A percentile compares a stretch with the other conserved stretches of the same genome.
Conservation (phyloP, 2,329 filamentous ascomycete species). For the Nakataea oryzae region DNA sequence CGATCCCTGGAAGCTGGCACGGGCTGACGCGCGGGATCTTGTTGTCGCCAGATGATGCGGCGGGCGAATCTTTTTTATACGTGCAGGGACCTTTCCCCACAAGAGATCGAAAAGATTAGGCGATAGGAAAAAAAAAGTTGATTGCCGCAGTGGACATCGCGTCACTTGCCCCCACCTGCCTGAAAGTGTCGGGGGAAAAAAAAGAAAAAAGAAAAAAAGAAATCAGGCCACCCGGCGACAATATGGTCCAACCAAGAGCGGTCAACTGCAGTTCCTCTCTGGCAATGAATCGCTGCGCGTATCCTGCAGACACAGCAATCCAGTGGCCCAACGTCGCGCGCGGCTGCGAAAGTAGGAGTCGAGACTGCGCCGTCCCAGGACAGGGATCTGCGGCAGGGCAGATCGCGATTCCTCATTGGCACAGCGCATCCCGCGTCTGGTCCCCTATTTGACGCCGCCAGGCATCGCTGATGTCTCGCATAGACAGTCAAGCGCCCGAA, state of each 20-base stretch:
- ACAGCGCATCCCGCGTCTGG: background rate
- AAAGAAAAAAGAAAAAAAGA: too few species aligned
- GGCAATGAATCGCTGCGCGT: background rate
- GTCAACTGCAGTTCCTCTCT: background rate
- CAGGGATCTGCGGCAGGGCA: background rate
- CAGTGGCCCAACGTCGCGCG: background rate
- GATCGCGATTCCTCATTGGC: background rate
- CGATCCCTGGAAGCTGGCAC: background rate
- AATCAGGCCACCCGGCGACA: background rate
- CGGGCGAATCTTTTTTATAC: background rate
- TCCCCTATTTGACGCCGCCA: background rate
- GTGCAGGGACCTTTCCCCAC: background rate
- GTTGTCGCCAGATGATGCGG: background rate
- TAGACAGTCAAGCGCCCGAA: background rate
- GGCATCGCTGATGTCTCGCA: background rate
- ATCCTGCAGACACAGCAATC: background rate
- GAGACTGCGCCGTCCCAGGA: background rate
- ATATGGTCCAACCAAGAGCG: background rate
- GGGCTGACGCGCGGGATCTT: background rate
- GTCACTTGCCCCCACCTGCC: background rate
- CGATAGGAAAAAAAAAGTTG: background rate
- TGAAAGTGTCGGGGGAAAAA: too few species aligned
- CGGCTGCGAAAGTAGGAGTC: background rate
- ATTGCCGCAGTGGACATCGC: background rate
- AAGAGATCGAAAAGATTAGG: slow-evolving; percentile 4